Percentiles rank a stretch among this genome's conserved stretches.
Conservation (phyloP, 2,329 filamentous ascomycete species). For the Fusarium tricinctum region DNA sequence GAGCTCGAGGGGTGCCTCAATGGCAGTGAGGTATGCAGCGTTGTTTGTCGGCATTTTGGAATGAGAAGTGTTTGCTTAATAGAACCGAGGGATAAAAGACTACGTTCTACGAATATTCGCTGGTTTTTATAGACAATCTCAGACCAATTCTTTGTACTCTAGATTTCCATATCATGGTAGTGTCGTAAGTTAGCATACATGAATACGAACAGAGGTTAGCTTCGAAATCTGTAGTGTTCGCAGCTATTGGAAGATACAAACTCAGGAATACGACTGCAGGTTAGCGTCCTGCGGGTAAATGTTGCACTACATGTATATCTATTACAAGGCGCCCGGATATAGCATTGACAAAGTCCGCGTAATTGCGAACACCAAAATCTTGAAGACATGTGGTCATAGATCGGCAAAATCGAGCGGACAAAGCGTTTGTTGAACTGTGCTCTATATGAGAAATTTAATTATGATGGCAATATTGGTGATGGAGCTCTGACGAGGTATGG, state of each 20-base stretch:
- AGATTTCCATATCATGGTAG: background rate
- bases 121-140: constrained; percentile 1
- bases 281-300: background rate
- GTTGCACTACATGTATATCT: background rate
- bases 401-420: background rate
- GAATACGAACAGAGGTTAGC: constrained; percentile 28
- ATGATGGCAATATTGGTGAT: no score
- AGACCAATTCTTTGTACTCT: no score
- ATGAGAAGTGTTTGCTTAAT: background rate
- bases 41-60: constrained; percentile 13
- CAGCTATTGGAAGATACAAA: background rate
- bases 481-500: no score
- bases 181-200: background rate
- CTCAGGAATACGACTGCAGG: constrained; percentile 1
- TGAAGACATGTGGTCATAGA: no score
- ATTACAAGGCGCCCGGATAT: constrained; percentile 13
- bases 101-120: background rate
- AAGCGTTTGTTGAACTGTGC: no score
- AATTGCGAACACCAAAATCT: background rate
- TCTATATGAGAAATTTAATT: no score
- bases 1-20: constrained; percentile 15
- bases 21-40: constrained; percentile 11
- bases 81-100: rapidly evolving
- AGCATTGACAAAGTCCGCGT: constrained; percentile 17
- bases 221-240: background rate